Base-by-base conservation (phyloP, 768 basidiomycete species). In the Lentinus brumalis region DNA sequence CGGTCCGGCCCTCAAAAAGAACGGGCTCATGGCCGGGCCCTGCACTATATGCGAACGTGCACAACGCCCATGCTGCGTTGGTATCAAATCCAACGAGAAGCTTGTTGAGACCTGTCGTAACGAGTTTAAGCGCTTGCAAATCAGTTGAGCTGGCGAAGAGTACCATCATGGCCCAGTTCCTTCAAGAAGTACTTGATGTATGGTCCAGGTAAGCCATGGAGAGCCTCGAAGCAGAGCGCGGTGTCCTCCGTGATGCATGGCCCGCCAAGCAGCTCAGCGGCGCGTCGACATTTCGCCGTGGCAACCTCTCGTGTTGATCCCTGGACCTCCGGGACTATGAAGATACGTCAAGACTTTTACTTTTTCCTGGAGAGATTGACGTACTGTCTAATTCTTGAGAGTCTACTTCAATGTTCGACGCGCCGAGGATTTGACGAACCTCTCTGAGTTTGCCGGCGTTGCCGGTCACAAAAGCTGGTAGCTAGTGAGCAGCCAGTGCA, bases 151-250 rank as follows among this genome's bases (percentile, higher is more conserved):
- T 9, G 14, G 1, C 21, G 30, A 1, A 26, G 65, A 79, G 55
- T 57, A 78, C 96, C 96, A 63, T 92, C 87, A 71, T 94, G 92
- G 2, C 96, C 96, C 5, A 98, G 74, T 29, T 81, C 82, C 46
- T 81, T 80, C 74, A 98, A 77, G 74, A 99, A 99, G 64, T 92
- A 81, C 69, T 99, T 99, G 80, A 99, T 96, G 76, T 96, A 99
- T 0, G 96, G 96, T 0, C 97, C 97, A 2, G 97, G 97, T 4
- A 99, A 83, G 0, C 94, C 96, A 18, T 88, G 84, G 16, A 98
- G 78, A 0, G 97, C 95, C 61, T 87, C 85, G 69, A 93, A 98
- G 66, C 89, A 92, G 6, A 99, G 83, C 0, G 97, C 94, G 0
- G 97, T 99, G 72, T 99, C 97, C 76, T 99, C 94, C 0, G 92